Evolutionary conservation across 805 yeast species (phyloP), one percentile per base, ranked within the genome.

Genomic region (Candida montana): DNA sequence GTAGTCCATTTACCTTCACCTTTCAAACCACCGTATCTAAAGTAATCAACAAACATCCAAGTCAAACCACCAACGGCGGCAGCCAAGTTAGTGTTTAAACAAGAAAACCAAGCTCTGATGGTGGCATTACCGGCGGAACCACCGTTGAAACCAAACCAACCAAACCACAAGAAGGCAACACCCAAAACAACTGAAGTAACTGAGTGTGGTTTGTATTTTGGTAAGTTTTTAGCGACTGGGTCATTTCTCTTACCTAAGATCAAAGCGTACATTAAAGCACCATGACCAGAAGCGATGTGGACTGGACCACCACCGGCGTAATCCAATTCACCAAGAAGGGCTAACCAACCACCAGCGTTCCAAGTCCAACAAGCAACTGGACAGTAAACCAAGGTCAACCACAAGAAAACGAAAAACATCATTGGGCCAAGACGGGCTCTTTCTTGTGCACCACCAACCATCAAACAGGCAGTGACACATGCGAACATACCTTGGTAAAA

Each of bases 291-390:
- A 53, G 88, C 69, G 69, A 86, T 86, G 69, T 91, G 99, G 46
- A 91, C 98, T 47, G 97, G 96, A 49, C 96, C 96, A 59, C 98
- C 97, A 59, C 99, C 99, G 19, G 98, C 98, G 60, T 85, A 93
- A 69, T 91, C 99, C 46, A 88, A 74, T 29, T 90, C 82, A 50
- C 97, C 97, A 41, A 91, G 72, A 35, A 67, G 66, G 42, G 72
- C 75, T 51, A 91, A 72, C 98, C 98, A 91, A 21, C 39, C 39
- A 39, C 98, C 98, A 19, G 81, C 75, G 64, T 90, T 91, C 99
- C 99, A 91, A 23, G 95, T 85, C 98, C 98, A 91, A 68, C 82
- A 83, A n/a, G 97, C 98, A 63, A 84, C 75, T 41, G 97, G 97
- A 64, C 95, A 84, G 74, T 91, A 91, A 33, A 93, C 98, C 32